Percentiles rank a stretch among this genome's conserved stretches.
Conservation (phyloP, 176 grass and related monocot species). For the Neostapfia colusana region DNA sequence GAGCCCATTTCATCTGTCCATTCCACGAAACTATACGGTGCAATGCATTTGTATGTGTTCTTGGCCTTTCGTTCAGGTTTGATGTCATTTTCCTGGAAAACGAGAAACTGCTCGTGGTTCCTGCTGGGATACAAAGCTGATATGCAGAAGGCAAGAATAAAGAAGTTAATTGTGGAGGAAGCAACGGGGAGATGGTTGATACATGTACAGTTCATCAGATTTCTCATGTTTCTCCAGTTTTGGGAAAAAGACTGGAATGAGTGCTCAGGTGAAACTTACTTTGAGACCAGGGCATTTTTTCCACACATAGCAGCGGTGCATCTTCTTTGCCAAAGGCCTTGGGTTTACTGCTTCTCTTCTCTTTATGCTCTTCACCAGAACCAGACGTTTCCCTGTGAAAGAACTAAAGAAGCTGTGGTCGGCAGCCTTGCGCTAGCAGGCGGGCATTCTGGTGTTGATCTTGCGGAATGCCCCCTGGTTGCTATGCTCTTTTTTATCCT, state of each 20-base stretch:
- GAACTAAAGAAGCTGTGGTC: constrained; percentile 17
- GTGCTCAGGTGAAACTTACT: constrained; percentile 80
- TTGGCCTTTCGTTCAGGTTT: constrained; percentile 36
- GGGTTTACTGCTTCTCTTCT: constrained; percentile 40
- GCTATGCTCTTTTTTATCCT: background rate
- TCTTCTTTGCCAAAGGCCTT: constrained; percentile 56
- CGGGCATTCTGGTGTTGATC: background rate
- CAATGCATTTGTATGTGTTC: background rate
- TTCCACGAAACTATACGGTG: background rate
- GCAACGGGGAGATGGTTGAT: constrained; percentile 61
- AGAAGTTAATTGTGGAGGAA: constrained; percentile 87
- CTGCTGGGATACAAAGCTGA: background rate
- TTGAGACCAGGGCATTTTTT: constrained; percentile 55
- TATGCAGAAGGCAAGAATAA: constrained; percentile 68
- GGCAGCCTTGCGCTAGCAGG: background rate
- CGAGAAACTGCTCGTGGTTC: constrained; percentile 27
- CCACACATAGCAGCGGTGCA: constrained; percentile 47
- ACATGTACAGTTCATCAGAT: constrained; percentile 52
- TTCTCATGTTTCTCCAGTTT: constrained; percentile 53
- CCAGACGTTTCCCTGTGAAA: constrained; percentile 14
- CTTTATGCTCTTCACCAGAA: constrained; percentile 42
- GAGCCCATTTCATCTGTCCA: background rate
- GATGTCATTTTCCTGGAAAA: constrained; percentile 27
- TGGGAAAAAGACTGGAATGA: constrained; percentile 68
- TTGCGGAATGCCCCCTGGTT: background rate